Evolutionary conservation across 2,329 filamentous ascomycete species (phyloP).

Genomic region (Pyrenochaeta sp.): DNA sequence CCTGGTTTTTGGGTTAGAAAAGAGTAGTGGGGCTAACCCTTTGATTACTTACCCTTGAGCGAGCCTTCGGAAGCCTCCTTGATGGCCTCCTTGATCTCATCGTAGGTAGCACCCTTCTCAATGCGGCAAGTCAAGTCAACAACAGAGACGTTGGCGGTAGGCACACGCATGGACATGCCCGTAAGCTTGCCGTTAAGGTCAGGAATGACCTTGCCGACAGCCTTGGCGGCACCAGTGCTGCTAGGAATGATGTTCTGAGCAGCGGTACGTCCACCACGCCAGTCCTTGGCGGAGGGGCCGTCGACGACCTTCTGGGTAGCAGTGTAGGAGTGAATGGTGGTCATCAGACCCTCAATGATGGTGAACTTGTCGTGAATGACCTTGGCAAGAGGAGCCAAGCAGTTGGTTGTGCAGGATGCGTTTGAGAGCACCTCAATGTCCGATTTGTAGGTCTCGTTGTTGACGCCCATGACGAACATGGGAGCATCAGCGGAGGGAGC

Average conservation of each 20-base stretch:
- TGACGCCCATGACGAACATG: conserved; percentile 99
- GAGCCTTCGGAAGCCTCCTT: conserved; percentile 82
- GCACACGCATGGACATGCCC: conserved; percentile 99
- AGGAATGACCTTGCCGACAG: conserved; percentile 99
- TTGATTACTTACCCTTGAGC: conserved; percentile 77
- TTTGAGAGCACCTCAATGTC: conserved; percentile 96
- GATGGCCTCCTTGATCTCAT: conserved; percentile 91
- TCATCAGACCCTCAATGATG: conserved; percentile 99
- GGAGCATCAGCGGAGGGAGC: conserved; percentile 93
- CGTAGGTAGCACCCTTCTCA: conserved; percentile 87
- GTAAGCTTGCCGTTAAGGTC: conserved; percentile 99
- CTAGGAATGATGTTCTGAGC: conserved; percentile 99
- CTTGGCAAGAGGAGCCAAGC: conserved; percentile 98
- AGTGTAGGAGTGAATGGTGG: conserved; percentile 99
- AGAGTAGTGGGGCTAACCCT: neutral
- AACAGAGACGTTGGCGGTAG: conserved; percentile 98
- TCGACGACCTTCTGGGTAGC: conserved; percentile 99
- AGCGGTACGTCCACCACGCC: conserved; percentile 98
- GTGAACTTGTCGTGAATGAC: conserved; percentile 98
- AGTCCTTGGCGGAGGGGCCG: conserved; percentile 97
- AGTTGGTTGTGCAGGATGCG: conserved; percentile 99
- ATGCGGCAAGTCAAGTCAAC: conserved; percentile 95
- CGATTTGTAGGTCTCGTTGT: conserved; percentile 91
- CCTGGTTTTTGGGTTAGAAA: conserved; percentile 61
- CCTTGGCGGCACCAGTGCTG: conserved; percentile 99